Percentiles rank a stretch among this genome's conserved stretches.
Evolutionary conservation across 306 rosid species (phyloP).

Genomic region (Cicer chorassanicum): DNA sequence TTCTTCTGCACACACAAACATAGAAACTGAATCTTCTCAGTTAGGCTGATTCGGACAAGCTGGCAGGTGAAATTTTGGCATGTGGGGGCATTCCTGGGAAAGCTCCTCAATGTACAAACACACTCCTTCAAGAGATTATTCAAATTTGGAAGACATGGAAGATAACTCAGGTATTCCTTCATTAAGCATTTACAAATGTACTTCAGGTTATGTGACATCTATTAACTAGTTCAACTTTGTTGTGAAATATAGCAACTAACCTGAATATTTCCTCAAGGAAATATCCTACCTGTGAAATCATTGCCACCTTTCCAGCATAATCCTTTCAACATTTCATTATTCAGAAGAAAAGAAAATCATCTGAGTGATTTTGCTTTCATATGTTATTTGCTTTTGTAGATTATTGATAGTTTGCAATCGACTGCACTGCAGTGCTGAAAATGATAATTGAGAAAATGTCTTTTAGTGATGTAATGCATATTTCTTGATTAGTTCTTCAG

Average conservation of each 20-base stretch:
- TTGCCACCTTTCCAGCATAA: constrained; percentile 7
- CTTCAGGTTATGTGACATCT: constrained; percentile 26
- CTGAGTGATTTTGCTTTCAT: too few species aligned
- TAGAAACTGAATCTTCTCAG: constrained; percentile 23
- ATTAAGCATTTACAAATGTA: constrained; percentile 28
- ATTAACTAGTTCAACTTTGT: constrained; percentile 4
- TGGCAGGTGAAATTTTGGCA: constrained; percentile 51
- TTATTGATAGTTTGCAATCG: constrained; percentile 26
- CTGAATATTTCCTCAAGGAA: constrained; percentile 4
- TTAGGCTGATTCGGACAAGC: constrained; percentile 41
- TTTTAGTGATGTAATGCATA: constrained; percentile 13
- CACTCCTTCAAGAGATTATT: constrained; percentile 59
- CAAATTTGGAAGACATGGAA: constrained; percentile 60
- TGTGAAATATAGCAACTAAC: constrained; percentile 34
- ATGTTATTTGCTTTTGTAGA: not conserved
- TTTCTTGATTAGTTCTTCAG: constrained; percentile 30
- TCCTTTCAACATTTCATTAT: constrained; percentile 23
- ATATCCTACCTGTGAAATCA: constrained; percentile 12
- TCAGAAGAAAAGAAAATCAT: constrained; percentile 18
- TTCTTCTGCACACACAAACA: not conserved
- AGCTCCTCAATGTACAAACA: constrained; percentile 78
- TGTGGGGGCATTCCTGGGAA: constrained; percentile 75
- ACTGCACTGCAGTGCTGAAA: constrained; percentile 31
- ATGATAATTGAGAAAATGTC: constrained; percentile 29
- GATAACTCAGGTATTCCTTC: constrained; percentile 67